These are phyloP conservation scores for Eragrostis nindensis DNA, from an alignment of 176 grass and related monocot genomes.

Conservation along the genomic window DNA sequence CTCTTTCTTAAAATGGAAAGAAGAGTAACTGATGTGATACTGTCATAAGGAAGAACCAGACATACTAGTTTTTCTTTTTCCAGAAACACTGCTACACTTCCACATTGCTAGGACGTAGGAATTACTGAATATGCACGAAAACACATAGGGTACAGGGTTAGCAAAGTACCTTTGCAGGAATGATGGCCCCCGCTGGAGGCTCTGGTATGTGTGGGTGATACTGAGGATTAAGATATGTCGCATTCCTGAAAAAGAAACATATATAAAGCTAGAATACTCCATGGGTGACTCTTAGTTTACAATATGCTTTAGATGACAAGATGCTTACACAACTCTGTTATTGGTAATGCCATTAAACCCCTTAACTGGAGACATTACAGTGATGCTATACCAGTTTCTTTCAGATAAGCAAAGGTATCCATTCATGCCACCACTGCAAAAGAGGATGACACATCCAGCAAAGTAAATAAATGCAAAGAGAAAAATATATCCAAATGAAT, in stretches of 20 bases:
- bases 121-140: conserved; percentile 32
- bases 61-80: conserved; percentile 10
- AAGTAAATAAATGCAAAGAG: conserved; percentile 25
- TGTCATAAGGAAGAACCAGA: neutral
- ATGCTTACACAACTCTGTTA: conserved; percentile 94
- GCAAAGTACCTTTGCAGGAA: conserved; percentile 76
- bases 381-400: conserved; percentile 61
- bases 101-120: conserved; percentile 8
- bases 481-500: conserved; percentile 41
- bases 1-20: conserved; percentile 17
- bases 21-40: neutral
- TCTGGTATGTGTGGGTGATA: conserved; percentile 87
- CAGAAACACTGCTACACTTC: neutral
- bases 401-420: conserved; percentile 89
- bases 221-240: conserved; percentile 77
- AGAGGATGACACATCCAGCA: conserved; percentile 31
- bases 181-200: conserved; percentile 76
- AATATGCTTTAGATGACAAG: conserved; percentile 15
- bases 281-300: neutral
- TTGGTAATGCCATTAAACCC: conserved; percentile 70
- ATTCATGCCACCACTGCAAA: conserved; percentile 88
- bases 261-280: conserved; percentile 34
- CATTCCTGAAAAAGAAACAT: conserved; percentile 65
- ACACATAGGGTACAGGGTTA: neutral
- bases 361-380: conserved; percentile 68